Evolutionary conservation across 371 early-diverging fungal species (phyloP).

Genomic region (Quaeritorhiza haematococci): DNA sequence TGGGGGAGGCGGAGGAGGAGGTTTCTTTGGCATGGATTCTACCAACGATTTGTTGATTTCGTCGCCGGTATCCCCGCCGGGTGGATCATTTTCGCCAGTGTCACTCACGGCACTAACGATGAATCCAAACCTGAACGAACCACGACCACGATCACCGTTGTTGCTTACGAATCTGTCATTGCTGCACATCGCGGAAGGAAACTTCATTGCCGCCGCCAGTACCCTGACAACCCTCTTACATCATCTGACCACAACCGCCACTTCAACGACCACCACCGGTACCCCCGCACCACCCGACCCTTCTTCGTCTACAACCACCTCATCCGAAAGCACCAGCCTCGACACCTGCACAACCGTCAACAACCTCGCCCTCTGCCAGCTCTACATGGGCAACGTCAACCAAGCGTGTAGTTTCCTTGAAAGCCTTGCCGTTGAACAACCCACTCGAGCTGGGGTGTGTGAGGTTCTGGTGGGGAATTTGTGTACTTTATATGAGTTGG

Average conservation of each 20-base stretch:
- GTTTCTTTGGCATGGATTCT: neutral
- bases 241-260: neutral
- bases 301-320: too few species aligned
- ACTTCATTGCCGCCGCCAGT: constrained; percentile 10
- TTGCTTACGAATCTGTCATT: constrained; percentile 23
- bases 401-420: constrained; percentile 29
- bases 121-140: neutral
- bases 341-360: constrained; percentile 27
- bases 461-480: constrained; percentile 30
- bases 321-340: too few species aligned
- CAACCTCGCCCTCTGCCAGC: constrained; percentile 32
- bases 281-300: too few species aligned
- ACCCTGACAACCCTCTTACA: constrained; percentile 21
- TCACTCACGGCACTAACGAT: too few species aligned
- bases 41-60: neutral
- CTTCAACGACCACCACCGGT: neutral
- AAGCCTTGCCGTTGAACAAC: constrained; percentile 19
- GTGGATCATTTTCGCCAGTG: too few species aligned
- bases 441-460: constrained; percentile 14
- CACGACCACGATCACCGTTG: constrained; percentile 5
- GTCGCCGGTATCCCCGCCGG: neutral
- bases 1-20: neutral
- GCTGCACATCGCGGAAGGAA: constrained; percentile 20
- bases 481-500: constrained; percentile 31
- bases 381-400: constrained; percentile 35